Percentiles rank a stretch among this genome's conserved stretches.
Conservation (phyloP, 164 flowering plant species). For the Aristolochia fimbriata region DNA sequence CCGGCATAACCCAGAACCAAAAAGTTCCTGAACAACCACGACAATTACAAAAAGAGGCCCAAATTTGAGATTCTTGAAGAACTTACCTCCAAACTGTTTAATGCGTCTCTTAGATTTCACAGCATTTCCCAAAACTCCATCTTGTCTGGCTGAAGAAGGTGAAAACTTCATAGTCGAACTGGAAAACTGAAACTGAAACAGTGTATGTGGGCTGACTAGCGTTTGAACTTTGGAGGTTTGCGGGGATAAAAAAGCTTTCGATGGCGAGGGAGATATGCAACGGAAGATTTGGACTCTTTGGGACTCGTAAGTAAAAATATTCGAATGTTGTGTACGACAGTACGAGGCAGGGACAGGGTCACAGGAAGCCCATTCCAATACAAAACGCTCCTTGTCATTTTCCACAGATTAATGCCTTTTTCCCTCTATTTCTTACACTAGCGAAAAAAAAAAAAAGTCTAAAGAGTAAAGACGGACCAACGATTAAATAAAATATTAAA, state of each 20-base stretch:
- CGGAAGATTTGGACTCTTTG: constrained; percentile 8
- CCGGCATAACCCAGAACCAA: constrained; percentile 18
- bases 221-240: not conserved
- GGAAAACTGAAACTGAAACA: not conserved
- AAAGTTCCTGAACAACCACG: constrained; percentile 18
- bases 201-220: constrained; percentile 1
- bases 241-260: constrained; percentile 1
- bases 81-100: no score
- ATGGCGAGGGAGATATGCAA: not conserved
- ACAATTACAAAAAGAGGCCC: constrained; percentile 13
- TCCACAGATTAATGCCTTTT: constrained; percentile 3
- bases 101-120: constrained; percentile 2
- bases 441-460: no score
- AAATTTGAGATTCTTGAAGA: constrained; percentile 21
- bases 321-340: constrained; percentile 8
- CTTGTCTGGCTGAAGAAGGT: constrained; percentile 17
- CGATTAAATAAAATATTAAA: no score
- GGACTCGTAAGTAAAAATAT: constrained; percentile 11
- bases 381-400: constrained; percentile 8
- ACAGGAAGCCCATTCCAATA: constrained; percentile 7
- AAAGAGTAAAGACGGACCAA: no score
- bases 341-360: no score
- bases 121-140: constrained; percentile 11
- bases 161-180: not conserved
- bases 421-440: not conserved